phyloP scores from a whole-genome alignment of 2,329 filamentous ascomycete genomes.

The Apiospora sp. region DNA sequence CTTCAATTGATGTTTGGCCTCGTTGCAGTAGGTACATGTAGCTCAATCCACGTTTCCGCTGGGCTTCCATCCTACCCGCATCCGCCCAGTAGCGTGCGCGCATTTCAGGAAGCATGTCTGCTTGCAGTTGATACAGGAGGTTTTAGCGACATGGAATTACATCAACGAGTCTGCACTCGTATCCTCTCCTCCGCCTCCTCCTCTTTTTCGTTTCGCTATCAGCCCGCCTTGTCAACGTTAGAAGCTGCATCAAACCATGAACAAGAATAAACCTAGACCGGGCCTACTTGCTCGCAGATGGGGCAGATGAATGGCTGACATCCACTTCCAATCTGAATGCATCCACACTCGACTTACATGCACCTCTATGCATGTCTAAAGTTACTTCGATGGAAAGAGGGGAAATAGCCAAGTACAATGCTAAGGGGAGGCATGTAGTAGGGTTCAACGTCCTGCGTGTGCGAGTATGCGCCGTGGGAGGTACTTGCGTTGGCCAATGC shows the following conservation, averaged over 20 bases:
- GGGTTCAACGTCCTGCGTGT: conserved; percentile 12
- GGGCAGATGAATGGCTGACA: conserved; percentile 16
- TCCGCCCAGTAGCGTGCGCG: conserved; percentile 16
- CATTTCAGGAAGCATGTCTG: not conserved
- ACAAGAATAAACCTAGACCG: not conserved
- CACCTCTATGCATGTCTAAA: conserved; percentile 12
- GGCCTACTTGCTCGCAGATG: not conserved
- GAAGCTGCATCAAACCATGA: conserved; percentile 11
- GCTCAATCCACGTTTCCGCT: conserved; percentile 9
- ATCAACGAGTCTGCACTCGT: too few species aligned
- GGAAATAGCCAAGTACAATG: not conserved
- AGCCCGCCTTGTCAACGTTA: conserved; percentile 1
- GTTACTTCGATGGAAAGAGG: conserved; percentile 10
- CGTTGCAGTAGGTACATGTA: not conserved
- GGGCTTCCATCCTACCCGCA: not conserved
- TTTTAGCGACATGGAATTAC: not conserved
- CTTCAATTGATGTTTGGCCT: not conserved
- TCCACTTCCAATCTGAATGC: not conserved
- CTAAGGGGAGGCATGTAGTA: not conserved
- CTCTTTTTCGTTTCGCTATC: not conserved
- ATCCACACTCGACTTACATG: conserved; percentile 10
- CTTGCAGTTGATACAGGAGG: not conserved
- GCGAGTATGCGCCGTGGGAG: not conserved
- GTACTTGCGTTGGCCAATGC: not conserved
- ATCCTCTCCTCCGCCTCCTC: not conserved